Percentiles rank a stretch among this genome's conserved stretches.
phyloP scores from a whole-genome alignment of 306 rosid genomes.

The Dryas drummondii region DNA sequence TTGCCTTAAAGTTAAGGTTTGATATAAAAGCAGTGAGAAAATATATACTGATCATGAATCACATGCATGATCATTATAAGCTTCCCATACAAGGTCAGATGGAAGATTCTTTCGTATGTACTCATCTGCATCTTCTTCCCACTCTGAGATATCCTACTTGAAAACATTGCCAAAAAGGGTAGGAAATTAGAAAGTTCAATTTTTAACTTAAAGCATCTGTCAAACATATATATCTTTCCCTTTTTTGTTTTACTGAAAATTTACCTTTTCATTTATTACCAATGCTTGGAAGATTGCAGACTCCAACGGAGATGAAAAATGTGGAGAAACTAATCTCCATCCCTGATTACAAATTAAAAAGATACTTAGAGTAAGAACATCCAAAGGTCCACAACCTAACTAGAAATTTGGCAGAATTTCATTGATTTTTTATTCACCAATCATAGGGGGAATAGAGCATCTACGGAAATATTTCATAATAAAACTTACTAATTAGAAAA shows the following conservation, averaged over 20 bases:
- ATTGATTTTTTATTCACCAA: background rate
- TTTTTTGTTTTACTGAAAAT: constrained; percentile 19
- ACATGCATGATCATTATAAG: constrained; percentile 20
- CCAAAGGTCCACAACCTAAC: constrained; percentile 7
- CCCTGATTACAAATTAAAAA: constrained; percentile 56
- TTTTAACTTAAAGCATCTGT: background rate
- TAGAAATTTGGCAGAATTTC: background rate
- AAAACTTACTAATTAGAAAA: constrained; percentile 20
- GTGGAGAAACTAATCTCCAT: constrained; percentile 89
- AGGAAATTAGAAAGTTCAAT: constrained; percentile 16
- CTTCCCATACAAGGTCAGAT: constrained; percentile 72
- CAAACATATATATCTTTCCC: background rate
- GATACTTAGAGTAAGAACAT: constrained; percentile 16
- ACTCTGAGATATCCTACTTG: constrained; percentile 66
- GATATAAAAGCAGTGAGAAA: constrained; percentile 86
- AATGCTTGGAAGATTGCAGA: constrained; percentile 80
- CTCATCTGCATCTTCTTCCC: constrained; percentile 96
- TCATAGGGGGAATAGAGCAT: background rate
- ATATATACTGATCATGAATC: too few species aligned
- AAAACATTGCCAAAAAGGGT: constrained; percentile 30
- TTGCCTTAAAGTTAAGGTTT: constrained; percentile 60
- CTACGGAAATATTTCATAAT: background rate
- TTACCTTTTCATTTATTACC: constrained; percentile 81
- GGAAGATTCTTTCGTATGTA: constrained; percentile 84
- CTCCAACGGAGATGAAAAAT: constrained; percentile 66